Percentiles rank a stretch among this genome's conserved stretches.
Conservation (phyloP, 2,329 filamentous ascomycete species). For the Thelonectria blattea region DNA sequence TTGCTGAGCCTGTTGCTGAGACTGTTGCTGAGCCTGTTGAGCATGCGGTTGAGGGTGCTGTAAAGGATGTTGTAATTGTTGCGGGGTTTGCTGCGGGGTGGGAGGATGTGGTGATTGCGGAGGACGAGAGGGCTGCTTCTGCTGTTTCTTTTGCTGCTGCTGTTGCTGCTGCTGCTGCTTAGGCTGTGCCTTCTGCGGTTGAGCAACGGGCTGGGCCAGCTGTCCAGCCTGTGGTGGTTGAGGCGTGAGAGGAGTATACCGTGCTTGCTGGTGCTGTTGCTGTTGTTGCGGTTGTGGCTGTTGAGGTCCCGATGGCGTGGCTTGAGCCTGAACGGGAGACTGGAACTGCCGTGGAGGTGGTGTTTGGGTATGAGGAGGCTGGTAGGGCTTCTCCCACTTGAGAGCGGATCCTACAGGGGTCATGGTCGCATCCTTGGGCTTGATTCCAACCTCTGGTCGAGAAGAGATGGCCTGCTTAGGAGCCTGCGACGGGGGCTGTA, state of each 20-base stretch:
- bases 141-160: not conserved
- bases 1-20: too few relatives aligned
- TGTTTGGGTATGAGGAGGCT: conserved; percentile 41
- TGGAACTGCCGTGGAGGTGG: conserved; percentile 37
- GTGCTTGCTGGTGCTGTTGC: conserved; percentile 3
- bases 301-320: conserved; percentile 29
- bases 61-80: not conserved
- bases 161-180: conserved; percentile 1
- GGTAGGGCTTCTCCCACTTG: conserved; percentile 52
- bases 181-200: not conserved
- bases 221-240: not conserved
- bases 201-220: not conserved
- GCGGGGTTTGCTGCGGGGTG: not conserved
- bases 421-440: conserved; percentile 37
- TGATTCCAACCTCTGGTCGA: conserved; percentile 42
- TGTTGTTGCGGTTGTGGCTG: conserved; percentile 14
- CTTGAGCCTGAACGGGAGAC: conserved; percentile 31
- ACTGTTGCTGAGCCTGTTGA: too few relatives aligned
- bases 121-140: not conserved
- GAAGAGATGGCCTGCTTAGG: conserved; percentile 42
- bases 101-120: not conserved
- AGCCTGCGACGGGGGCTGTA: conserved; percentile 42
- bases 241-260: not conserved
- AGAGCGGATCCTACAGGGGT: conserved; percentile 38
- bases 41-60: too few relatives aligned